Base-by-base conservation (phyloP, 306 rosid genomes). In the Herpetospermum pedunculosum region DNA sequence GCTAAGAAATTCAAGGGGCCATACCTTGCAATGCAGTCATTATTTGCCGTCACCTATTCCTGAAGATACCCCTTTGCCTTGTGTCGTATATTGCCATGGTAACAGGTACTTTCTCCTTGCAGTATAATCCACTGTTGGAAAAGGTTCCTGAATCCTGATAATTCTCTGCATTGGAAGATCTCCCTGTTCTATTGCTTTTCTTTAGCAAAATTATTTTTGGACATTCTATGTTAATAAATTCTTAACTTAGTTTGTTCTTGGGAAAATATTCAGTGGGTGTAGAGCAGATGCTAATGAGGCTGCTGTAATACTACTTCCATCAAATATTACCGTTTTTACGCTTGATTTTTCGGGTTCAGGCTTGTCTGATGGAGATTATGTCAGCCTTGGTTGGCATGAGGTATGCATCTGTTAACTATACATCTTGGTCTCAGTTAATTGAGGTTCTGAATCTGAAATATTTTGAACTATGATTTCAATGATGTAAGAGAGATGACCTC, bases 321-420 rank as follows among this genome's bases (percentile, higher is more conserved):
- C 97, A 76, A 85, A 91, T 78, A 91, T 94, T 76, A 91, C 96
- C n/a, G 96, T 94, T 81, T 94, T 94, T 80, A 85, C 99, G 34
- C 97, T 94, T 69, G 99, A 94, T 82, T 94, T 94, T 83, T 88
- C 97, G 38, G 99, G 99, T 32, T 94, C 99, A 75, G 99, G 99
- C 81, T 81, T 94, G 75, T 94, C 99, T 32, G 96, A 88, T 78
- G 99, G 99, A 71, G 95, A 94, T 43, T 85, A 88, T 72, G 97
- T 91, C 80, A 94, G 97, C 90, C 99, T 94, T 78, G 99, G 99
- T 83, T 94, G 99, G 99, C 99, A 94, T 80, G 99, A 94, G 88
- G 98, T 94, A 84, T 67, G 41, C 5, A 35, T 12, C 75, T 68
- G 75, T 80, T 54, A 75, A 69, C 48, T 75, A 44, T 28, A 16